Conservation (phyloP, 1,284 basidiomycete genomes). For the Puccinia coronata region DNA sequence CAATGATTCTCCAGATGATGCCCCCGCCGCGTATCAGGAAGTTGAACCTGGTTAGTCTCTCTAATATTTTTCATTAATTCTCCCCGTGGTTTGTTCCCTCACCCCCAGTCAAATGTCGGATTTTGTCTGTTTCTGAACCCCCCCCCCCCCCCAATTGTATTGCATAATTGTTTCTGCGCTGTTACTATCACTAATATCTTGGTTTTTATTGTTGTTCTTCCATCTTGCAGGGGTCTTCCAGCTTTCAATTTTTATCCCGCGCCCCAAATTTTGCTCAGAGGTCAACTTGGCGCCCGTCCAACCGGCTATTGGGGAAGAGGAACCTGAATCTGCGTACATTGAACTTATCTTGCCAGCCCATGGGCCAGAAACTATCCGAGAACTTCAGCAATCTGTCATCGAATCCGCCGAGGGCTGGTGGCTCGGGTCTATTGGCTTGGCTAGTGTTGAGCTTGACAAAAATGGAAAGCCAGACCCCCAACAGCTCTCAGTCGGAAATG, state of each 20-base stretch:
- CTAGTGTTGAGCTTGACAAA: conserved; percentile 52
- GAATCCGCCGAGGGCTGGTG: conserved; percentile 57
- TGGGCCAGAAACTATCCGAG: conserved; percentile 54
- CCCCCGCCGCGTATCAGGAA: neutral
- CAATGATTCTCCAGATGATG: neutral
- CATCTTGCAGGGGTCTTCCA: conserved; percentile 30
- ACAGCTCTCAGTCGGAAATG: neutral
- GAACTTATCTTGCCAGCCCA: conserved; percentile 50
- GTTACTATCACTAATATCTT: neutral
- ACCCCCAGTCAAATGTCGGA: neutral
- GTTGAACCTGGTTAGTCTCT: conserved; percentile 8
- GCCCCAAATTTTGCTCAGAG: conserved; percentile 36
- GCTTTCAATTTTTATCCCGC: conserved; percentile 45
- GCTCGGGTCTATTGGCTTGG: conserved; percentile 56
- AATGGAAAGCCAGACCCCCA: conserved; percentile 42
- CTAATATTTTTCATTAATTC: neutral
- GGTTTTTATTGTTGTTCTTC: neutral
- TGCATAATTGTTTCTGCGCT: neutral
- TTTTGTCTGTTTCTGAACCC: too few relatives aligned
- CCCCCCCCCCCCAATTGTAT: too few relatives aligned
- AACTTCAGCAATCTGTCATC: conserved; percentile 54
- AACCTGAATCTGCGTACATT: conserved; percentile 48
- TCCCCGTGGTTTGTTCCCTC: neutral
- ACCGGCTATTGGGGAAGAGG: neutral
- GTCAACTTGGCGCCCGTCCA: conserved; percentile 30